These are phyloP conservation scores for Diaporthe eres DNA, from an alignment of 2,329 filamentous ascomycete species.

Conservation along the genomic window DNA sequence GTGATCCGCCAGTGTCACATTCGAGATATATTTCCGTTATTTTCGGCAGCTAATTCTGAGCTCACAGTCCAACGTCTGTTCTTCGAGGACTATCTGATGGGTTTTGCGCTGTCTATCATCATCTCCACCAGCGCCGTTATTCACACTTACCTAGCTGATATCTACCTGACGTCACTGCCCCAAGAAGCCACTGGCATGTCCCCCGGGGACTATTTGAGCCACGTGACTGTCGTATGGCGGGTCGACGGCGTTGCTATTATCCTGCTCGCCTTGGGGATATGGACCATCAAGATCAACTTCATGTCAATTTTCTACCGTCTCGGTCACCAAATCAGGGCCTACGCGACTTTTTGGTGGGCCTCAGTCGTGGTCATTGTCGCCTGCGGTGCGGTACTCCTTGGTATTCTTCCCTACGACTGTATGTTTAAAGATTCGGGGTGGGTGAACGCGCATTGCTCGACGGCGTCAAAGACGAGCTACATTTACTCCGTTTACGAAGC, in stretches of 20 bases:
- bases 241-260: neutral
- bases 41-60: neutral
- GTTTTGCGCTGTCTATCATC: neutral
- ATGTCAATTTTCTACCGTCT: conserved; percentile 38
- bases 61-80: neutral
- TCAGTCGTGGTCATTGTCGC: conserved; percentile 34
- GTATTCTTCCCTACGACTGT: conserved; percentile 38
- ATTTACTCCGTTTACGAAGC: neutral
- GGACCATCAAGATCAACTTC: conserved; percentile 38
- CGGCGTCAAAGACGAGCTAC: neutral
- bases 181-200: neutral
- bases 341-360: conserved; percentile 40
- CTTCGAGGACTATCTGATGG: conserved; percentile 20
- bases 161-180: neutral
- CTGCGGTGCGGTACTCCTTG: conserved; percentile 27
- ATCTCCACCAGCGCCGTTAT: neutral
- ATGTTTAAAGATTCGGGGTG: conserved; percentile 32
- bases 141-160: neutral
- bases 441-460: conserved; percentile 35
- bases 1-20: neutral
- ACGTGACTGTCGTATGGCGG: neutral
- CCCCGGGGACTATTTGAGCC: neutral
- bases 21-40: neutral
- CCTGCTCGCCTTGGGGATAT: conserved; percentile 28
- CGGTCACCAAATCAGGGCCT: conserved; percentile 30